Evolutionary conservation across 1,139 yeast genomes (phyloP).

Genomic region (Meyerozyma smithsonii): DNA sequence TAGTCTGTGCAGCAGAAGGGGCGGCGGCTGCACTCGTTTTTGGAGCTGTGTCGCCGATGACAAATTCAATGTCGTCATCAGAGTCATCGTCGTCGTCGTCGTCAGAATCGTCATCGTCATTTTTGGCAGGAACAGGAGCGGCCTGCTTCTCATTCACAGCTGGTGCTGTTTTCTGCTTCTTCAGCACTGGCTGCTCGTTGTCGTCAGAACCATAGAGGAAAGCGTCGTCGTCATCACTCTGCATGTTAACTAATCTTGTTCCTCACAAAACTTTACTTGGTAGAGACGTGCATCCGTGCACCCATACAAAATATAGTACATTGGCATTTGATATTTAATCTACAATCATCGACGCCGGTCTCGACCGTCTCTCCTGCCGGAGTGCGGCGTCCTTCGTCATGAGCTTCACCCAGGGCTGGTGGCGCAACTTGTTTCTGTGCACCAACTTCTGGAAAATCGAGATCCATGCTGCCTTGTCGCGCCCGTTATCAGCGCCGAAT

Average conservation of each 20-base stretch:
- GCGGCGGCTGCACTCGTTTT: conserved; percentile 22
- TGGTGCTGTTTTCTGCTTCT: conserved; percentile 15
- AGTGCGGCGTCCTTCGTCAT: conserved; percentile 25
- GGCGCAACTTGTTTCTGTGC: conserved; percentile 47
- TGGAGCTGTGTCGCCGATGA: conserved; percentile 46
- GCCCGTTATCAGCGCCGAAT: conserved; percentile 59
- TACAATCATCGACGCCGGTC: conserved; percentile 1
- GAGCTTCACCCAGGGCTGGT: conserved; percentile 69
- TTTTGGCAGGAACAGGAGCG: conserved; percentile 14
- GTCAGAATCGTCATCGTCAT: conserved; percentile 15
- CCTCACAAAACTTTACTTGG: background rate
- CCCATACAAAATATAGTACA: background rate
- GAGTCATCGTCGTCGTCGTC: conserved; percentile 37
- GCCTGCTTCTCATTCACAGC: conserved; percentile 18
- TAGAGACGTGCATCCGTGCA: background rate
- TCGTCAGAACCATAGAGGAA: conserved; percentile 77
- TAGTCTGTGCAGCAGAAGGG: conserved; percentile 14
- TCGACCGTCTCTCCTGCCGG: background rate
- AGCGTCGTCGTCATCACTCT: conserved; percentile 72
- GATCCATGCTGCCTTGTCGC: conserved; percentile 58
- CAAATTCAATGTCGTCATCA: conserved; percentile 46
- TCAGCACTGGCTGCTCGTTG: conserved; percentile 29
- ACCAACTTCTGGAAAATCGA: conserved; percentile 47
- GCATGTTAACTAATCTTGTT: conserved; percentile 3
- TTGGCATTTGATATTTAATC: background rate